Base-by-base conservation (phyloP, 1,284 basidiomycete genomes). In the Leccinum pachyderme region DNA sequence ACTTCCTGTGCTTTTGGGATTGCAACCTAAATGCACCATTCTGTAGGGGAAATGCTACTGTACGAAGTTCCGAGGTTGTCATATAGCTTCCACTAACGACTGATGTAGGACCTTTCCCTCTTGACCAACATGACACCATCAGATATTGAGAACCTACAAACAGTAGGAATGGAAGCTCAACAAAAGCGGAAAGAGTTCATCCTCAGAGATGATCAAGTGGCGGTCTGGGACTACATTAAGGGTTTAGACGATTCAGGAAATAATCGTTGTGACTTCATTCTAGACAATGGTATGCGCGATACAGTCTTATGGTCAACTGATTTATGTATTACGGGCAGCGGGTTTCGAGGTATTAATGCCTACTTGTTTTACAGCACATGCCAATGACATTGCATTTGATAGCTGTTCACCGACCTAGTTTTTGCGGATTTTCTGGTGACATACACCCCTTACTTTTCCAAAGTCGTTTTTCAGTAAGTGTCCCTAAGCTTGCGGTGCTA, bases 351-450 rank as follows among this genome's bases (percentile, higher is more conserved):
- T 69, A 67, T 33, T 35, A 1, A 13, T 35, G 11, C 7, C 31
- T 22, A 18, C 15, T 43, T 35, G 52, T 24, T 3, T 2, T 12
- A 25, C 9, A 22, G 29, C 27, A 49, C 39, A 37, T 25, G 29
- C 52, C 52, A 46, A 57, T 15, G 50, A 56, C 45, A 49, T 33
- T 43, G 15, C 5, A 0, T 15, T 29, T n/a, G 25, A 53, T 60
- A 93, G 89, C 77, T 98, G 13, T 95, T 93, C 72, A 97, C 95
- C 2, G 97, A 98, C 68, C 75, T 98, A 31, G 86, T 98, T 22
- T 87, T 99, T 60, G 96, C 95, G 35, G 96, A 99, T 69, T 98
- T 97, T 69, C 74, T 98, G 31, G 81, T 97, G 18, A 91, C 91
- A 0, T 86, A 87, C 65, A 95, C 94, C 0, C 90, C 93, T 1